These are phyloP conservation scores for Comarum palustre DNA, from an alignment of 306 rosid genomes.

Conservation along the genomic window DNA sequence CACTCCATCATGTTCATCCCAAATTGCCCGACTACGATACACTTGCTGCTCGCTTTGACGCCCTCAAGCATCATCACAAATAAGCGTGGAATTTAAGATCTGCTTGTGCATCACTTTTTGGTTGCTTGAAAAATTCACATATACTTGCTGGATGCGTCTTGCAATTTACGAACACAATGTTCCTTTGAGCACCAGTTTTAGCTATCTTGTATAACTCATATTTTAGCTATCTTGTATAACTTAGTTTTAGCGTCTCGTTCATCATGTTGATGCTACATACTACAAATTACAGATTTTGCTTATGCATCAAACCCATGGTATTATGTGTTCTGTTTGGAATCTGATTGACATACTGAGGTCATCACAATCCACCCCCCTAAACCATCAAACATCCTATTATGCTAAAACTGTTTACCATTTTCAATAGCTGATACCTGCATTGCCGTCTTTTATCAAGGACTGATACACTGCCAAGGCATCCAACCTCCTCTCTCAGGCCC, in stretches of 20 bases:
- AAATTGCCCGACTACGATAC: slow-evolving; percentile 83
- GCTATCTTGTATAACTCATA: slow-evolving; percentile 10
- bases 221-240: slow-evolving; percentile 11
- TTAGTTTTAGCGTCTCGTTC: slow-evolving; percentile 4
- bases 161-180: not conserved
- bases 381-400: too few relatives aligned
- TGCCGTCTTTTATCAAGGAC: too few relatives aligned
- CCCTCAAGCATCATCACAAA: slow-evolving; percentile 70
- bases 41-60: slow-evolving; percentile 86
- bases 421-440: too few relatives aligned
- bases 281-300: slow-evolving; percentile 1
- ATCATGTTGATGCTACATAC: slow-evolving; percentile 21
- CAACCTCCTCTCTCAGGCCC: too few relatives aligned
- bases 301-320: not conserved
- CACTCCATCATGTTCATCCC: slow-evolving; percentile 54
- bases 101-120: not conserved
- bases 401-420: too few relatives aligned
- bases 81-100: not conserved
- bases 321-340: too few relatives aligned
- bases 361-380: too few relatives aligned
- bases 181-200: slow-evolving; percentile 10
- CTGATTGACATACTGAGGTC: too few relatives aligned
- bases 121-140: slow-evolving; percentile 19
- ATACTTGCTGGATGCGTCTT: not conserved
- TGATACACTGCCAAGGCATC: too few relatives aligned